phyloP scores from a whole-genome alignment of 768 basidiomycete genomes.

The Boletus tylopilopsis region DNA sequence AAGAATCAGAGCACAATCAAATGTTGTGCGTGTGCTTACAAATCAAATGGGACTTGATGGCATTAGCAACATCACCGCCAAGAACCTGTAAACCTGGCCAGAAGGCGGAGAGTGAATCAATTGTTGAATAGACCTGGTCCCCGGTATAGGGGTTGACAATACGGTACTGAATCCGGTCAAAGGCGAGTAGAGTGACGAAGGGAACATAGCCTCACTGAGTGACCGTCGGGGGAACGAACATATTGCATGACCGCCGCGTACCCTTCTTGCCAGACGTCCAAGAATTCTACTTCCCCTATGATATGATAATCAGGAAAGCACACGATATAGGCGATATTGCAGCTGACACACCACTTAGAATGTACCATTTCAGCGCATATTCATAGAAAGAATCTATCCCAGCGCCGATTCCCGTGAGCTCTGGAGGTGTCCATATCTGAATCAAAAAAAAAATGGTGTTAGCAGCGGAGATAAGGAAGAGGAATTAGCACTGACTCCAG shows the following conservation, averaged over 20 bases:
- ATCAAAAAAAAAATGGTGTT: conserved; percentile 12
- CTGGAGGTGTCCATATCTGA: conserved; percentile 70
- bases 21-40: conserved; percentile 46
- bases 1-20: background rate
- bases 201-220: conserved; percentile 55
- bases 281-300: conserved; percentile 71
- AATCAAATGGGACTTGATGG: conserved; percentile 86
- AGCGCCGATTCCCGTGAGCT: conserved; percentile 81
- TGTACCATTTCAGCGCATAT: conserved; percentile 90
- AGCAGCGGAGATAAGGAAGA: background rate
- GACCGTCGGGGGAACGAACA: conserved; percentile 76
- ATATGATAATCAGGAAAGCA: background rate
- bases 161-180: conserved; percentile 58
- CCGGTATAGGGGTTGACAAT: conserved; percentile 79
- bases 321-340: background rate
- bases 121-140: conserved; percentile 65
- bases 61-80: conserved; percentile 81
- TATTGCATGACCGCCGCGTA: conserved; percentile 86
- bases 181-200: background rate
- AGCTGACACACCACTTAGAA: conserved; percentile 61
- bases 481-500: conserved; percentile 54
- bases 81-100: conserved; percentile 96
- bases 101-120: conserved; percentile 96
- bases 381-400: conserved; percentile 97
- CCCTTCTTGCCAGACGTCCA: conserved; percentile 81